Conservation (phyloP, 371 early-diverging fungal genomes). For the Polyrhizophydium stewartii region DNA sequence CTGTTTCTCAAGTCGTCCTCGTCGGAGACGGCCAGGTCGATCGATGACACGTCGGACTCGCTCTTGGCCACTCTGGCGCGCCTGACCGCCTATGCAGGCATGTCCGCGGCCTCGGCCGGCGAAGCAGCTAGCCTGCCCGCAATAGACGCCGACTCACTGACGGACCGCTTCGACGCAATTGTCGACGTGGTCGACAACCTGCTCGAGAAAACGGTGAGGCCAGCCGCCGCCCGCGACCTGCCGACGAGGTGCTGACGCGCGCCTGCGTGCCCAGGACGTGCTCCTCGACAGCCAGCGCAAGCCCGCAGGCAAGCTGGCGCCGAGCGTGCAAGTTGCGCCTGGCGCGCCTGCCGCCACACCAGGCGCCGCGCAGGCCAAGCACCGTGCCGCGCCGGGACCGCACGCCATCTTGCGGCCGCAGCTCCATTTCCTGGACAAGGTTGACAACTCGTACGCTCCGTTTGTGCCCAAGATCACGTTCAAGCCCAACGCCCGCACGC, state of each 20-base stretch:
- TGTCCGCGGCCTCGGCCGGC: neutral
- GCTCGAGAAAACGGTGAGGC: slow-evolving; percentile 77
- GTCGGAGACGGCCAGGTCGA: slow-evolving; percentile 49
- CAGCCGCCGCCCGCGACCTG: too few species aligned
- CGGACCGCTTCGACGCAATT: slow-evolving; percentile 58
- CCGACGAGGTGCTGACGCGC: too few species aligned
- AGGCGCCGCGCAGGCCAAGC: too few species aligned
- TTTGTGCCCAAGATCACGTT: slow-evolving; percentile 71
- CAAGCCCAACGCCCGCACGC: slow-evolving; percentile 79
- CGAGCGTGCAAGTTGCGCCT: too few species aligned
- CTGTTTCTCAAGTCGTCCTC: slow-evolving; percentile 68
- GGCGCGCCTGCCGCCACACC: too few species aligned
- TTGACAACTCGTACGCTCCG: slow-evolving; percentile 79
- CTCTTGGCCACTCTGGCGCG: slow-evolving; percentile 29
- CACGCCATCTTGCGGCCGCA: slow-evolving; percentile 44
- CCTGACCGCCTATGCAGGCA: neutral
- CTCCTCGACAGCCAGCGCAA: neutral
- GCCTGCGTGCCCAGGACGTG: neutral
- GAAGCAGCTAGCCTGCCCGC: neutral
- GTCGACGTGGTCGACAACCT: slow-evolving; percentile 78
- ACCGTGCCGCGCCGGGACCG: too few species aligned
- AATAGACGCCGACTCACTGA: slow-evolving; percentile 53
- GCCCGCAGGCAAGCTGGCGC: too few species aligned
- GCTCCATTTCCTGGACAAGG: slow-evolving; percentile 72
- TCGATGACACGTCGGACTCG: slow-evolving; percentile 47